Percentiles rank a stretch among this genome's conserved stretches.
Evolutionary conservation across 768 basidiomycete species (phyloP).

Genomic region (Calocybe indica): DNA sequence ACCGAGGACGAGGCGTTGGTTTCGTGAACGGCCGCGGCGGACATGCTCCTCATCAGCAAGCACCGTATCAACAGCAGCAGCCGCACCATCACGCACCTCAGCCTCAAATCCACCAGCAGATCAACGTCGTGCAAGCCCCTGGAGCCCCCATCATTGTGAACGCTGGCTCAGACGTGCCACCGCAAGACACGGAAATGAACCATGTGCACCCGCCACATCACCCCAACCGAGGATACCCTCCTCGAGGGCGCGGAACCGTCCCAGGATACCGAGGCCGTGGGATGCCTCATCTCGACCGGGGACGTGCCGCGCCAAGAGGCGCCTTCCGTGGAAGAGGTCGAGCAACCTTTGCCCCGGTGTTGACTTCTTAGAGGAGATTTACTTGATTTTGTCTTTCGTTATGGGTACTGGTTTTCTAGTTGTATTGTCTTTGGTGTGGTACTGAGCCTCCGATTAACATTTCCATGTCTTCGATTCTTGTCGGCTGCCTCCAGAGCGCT

Average conservation of each 20-base stretch:
- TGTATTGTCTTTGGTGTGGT: background rate
- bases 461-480: too few species aligned
- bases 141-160: background rate
- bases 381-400: background rate
- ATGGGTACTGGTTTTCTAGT: background rate
- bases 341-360: constrained; percentile 20
- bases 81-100: constrained; percentile 1
- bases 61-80: constrained; percentile 9
- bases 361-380: constrained; percentile 20
- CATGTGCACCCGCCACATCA: background rate
- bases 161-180: background rate
- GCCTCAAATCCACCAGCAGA: constrained; percentile 6
- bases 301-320: constrained; percentile 26
- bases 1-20: constrained; percentile 40
- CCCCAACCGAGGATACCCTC: constrained; percentile 11
- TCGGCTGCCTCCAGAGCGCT: too few species aligned
- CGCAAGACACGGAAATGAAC: background rate
- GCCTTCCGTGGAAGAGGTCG: constrained; percentile 34
- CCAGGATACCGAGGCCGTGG: constrained; percentile 25
- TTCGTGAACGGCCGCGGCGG: constrained; percentile 28
- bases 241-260: constrained; percentile 11
- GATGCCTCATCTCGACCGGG: constrained; percentile 23
- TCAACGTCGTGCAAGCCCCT: constrained; percentile 11
- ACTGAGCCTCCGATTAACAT: too few species aligned
- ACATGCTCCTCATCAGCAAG: too few species aligned